These are phyloP conservation scores for Bipolaris cookei DNA, from an alignment of 2,329 filamentous ascomycete species.

Conservation along the genomic window DNA sequence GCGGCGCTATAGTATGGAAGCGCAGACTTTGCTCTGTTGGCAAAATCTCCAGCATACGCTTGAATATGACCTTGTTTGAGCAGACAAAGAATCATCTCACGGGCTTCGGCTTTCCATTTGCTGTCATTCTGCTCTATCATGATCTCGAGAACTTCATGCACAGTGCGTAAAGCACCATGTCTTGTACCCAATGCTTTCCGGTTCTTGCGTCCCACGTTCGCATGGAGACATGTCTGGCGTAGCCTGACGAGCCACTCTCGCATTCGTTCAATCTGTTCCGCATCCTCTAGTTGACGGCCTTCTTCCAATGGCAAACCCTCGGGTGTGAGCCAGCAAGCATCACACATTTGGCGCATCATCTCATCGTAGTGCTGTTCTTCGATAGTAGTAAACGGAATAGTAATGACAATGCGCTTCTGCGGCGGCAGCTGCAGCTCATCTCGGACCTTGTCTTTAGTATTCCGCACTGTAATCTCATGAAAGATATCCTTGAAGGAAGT, in stretches of 20 bases:
- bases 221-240: conserved; percentile 83
- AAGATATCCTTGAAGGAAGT: conserved; percentile 73
- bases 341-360: conserved; percentile 76
- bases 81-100: conserved; percentile 67
- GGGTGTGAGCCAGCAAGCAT: conserved; percentile 68
- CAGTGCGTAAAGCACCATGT: conserved; percentile 75
- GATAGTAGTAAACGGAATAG: conserved; percentile 85
- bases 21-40: conserved; percentile 65
- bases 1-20: conserved; percentile 70
- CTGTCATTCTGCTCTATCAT: conserved; percentile 89
- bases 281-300: conserved; percentile 69
- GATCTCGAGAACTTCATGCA: conserved; percentile 82
- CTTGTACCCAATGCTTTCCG: conserved; percentile 66
- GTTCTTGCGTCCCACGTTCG: conserved; percentile 75
- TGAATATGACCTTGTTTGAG: conserved; percentile 77
- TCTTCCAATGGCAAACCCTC: conserved; percentile 67
- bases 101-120: conserved; percentile 70
- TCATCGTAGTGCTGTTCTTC: conserved; percentile 88
- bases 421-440: conserved; percentile 79
- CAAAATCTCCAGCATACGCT: conserved; percentile 71
- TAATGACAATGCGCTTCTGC: conserved; percentile 86
- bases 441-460: conserved; percentile 82
- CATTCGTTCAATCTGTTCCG: conserved; percentile 71
- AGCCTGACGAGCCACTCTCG: conserved; percentile 77
- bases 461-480: conserved; percentile 74